A percentile compares a stretch with the other conserved stretches of the same genome.
Conservation (phyloP, 768 basidiomycete species). For the Holtermannia corniformis region DNA sequence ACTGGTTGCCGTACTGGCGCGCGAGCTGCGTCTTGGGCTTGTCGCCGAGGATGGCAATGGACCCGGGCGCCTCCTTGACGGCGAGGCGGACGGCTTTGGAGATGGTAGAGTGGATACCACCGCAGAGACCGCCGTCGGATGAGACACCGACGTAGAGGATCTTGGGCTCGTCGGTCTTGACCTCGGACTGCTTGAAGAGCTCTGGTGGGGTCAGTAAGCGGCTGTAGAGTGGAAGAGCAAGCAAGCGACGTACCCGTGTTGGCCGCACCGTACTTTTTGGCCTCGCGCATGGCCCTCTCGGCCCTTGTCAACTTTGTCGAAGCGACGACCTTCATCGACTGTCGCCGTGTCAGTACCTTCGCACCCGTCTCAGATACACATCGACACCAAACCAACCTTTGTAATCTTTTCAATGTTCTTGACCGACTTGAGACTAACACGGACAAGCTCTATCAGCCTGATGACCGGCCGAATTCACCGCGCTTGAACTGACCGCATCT, state of each 20-base stretch:
- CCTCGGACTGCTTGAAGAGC: slow-evolving; percentile 65
- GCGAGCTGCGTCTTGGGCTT: slow-evolving; percentile 89
- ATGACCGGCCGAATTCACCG: too few species aligned
- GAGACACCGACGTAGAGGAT: slow-evolving; percentile 91
- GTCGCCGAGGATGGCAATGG: slow-evolving; percentile 86
- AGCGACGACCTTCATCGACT: slow-evolving; percentile 99
- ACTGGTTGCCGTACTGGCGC: slow-evolving; percentile 55
- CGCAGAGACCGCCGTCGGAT: slow-evolving; percentile 98
- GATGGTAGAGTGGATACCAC: slow-evolving; percentile 97
- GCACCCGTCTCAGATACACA: not conserved
- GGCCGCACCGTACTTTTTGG: slow-evolving; percentile 85
- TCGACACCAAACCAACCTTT: slow-evolving; percentile 53
- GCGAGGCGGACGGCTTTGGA: slow-evolving; percentile 76
- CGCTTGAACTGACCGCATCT: slow-evolving; percentile 52
- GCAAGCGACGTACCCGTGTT: slow-evolving; percentile 61
- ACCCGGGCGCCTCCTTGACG: slow-evolving; percentile 47
- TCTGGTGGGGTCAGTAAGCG: slow-evolving; percentile 47
- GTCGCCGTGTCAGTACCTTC: slow-evolving; percentile 7
- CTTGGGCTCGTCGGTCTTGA: slow-evolving; percentile 54
- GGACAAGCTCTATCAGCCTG: slow-evolving; percentile 46
- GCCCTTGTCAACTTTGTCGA: slow-evolving; percentile 94
- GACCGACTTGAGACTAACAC: slow-evolving; percentile 59
- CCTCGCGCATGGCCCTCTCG: slow-evolving; percentile 80
- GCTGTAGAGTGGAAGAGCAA: not conserved
- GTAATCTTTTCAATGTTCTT: slow-evolving; percentile 99